These are phyloP conservation scores for Nannochloropsis oceanica DNA, from an alignment of 108 stramenopile genomes.

Conservation along the genomic window DNA sequence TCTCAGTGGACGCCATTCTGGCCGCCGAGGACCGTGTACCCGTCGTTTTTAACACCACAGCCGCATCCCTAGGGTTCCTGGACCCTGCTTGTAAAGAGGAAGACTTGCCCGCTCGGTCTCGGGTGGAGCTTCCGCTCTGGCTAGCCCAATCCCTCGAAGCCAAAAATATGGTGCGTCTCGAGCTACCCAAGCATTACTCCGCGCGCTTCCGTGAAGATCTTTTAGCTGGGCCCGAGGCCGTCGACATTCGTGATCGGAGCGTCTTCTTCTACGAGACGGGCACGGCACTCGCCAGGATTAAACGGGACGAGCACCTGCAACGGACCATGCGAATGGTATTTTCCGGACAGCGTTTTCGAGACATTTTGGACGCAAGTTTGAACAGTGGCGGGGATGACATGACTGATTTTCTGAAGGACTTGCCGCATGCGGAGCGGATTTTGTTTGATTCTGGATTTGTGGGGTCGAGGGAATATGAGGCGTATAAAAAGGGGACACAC, in stretches of 20 bases:
- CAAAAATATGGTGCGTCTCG: slow-evolving; percentile 32
- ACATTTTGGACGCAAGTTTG: slow-evolving; percentile 14
- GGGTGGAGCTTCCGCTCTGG: slow-evolving; percentile 44
- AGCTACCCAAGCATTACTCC: slow-evolving; percentile 35
- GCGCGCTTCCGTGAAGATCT: slow-evolving; percentile 28
- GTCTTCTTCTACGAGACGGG: slow-evolving; percentile 28
- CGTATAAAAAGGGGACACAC: not conserved
- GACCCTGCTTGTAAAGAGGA: slow-evolving; percentile 40
- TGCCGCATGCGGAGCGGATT: slow-evolving; percentile 11
- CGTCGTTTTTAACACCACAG: slow-evolving; percentile 58
- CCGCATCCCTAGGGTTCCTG: slow-evolving; percentile 57
- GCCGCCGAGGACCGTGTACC: slow-evolving; percentile 85
- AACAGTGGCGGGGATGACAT: slow-evolving; percentile 27
- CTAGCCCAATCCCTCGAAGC: slow-evolving; percentile 21
- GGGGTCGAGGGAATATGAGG: not conserved
- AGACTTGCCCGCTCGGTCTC: not conserved
- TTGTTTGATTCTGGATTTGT: slow-evolving; percentile 7
- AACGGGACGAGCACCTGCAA: slow-evolving; percentile 14
- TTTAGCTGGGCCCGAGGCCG: slow-evolving; percentile 26
- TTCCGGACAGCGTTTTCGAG: slow-evolving; percentile 28
- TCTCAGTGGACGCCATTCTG: slow-evolving; percentile 76
- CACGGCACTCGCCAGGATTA: slow-evolving; percentile 4
- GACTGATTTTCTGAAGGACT: slow-evolving; percentile 4
- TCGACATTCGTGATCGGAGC: slow-evolving; percentile 28
- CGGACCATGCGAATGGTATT: slow-evolving; percentile 22